These are phyloP conservation scores for Flaveria trinervia DNA, from an alignment of 129 eudicot species.

Conservation along the genomic window DNA sequence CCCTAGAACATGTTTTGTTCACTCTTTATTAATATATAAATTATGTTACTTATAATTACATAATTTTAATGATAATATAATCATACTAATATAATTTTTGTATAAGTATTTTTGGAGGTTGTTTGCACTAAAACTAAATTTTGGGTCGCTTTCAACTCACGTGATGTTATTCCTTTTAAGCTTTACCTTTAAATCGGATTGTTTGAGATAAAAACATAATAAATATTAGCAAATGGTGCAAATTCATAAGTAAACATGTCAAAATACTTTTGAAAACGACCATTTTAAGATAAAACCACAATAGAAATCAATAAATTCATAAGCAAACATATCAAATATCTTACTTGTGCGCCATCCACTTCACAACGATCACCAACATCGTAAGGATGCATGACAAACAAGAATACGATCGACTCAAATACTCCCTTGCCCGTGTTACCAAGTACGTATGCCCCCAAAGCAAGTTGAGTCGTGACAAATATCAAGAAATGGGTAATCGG, in stretches of 20 bases:
- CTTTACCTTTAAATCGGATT: neutral
- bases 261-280: neutral
- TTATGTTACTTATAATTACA: no score
- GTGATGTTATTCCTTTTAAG: no score
- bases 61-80: no score
- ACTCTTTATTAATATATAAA: no score
- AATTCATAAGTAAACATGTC: neutral
- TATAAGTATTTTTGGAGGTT: no score
- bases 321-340: neutral
- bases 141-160: no score
- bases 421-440: slow-evolving; percentile 17
- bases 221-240: neutral
- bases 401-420: slow-evolving; percentile 15
- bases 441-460: slow-evolving; percentile 12
- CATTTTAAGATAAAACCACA: neutral
- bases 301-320: neutral
- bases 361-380: slow-evolving; percentile 28
- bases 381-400: slow-evolving; percentile 20
- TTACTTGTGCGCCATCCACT: slow-evolving; percentile 25
- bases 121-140: no score
- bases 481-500: slow-evolving; percentile 20
- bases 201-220: neutral
- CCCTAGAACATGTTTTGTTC: no score
- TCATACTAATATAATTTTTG: no score
- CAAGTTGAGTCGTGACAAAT: slow-evolving; percentile 25